Percentiles rank a stretch among this genome's conserved stretches.
Conservation (phyloP, 106 monocot genomes). For the Acanthochlamys bracteata region DNA sequence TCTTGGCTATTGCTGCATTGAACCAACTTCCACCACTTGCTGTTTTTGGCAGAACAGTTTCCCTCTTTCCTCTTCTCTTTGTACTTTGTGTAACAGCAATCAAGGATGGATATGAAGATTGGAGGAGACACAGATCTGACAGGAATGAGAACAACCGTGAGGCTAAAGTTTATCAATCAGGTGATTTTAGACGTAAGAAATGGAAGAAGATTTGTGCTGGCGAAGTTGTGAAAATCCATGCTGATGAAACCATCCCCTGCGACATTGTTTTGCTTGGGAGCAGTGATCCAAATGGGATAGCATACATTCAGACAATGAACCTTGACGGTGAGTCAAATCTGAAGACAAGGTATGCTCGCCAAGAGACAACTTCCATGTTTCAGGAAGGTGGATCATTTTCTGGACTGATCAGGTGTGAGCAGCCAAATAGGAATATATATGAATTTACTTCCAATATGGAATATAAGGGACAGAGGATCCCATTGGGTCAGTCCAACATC, state of each 20-base stretch:
- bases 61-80: conserved; percentile 94
- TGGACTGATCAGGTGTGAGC: conserved; percentile 84
- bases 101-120: conserved; percentile 99
- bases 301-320: conserved; percentile 98
- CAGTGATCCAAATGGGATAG: conserved; percentile 93
- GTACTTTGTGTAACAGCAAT: conserved; percentile 96
- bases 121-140: conserved; percentile 93
- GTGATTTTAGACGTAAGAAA: conserved; percentile 57
- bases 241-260: conserved; percentile 85
- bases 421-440: conserved; percentile 96
- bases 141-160: conserved; percentile 86
- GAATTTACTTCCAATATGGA: conserved; percentile 95
- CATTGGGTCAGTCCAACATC: conserved; percentile 94
- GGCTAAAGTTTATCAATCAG: conserved; percentile 67
- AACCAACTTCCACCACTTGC: conserved; percentile 98
- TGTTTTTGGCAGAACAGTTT: conserved; percentile 95
- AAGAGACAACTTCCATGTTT: conserved; percentile 62
- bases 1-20: conserved; percentile 91
- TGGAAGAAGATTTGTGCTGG: conserved; percentile 85
- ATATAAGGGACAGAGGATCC: conserved; percentile 62
- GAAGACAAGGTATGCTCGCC: conserved; percentile 94
- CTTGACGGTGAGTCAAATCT: conserved; percentile 96
- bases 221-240: conserved; percentile 83
- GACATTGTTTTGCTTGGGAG: conserved; percentile 88
- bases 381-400: conserved; percentile 43